Percentiles rank a stretch among this genome's conserved stretches.
phyloP scores from a whole-genome alignment of 257 asterid genomes.

The Solanum pennellii region DNA sequence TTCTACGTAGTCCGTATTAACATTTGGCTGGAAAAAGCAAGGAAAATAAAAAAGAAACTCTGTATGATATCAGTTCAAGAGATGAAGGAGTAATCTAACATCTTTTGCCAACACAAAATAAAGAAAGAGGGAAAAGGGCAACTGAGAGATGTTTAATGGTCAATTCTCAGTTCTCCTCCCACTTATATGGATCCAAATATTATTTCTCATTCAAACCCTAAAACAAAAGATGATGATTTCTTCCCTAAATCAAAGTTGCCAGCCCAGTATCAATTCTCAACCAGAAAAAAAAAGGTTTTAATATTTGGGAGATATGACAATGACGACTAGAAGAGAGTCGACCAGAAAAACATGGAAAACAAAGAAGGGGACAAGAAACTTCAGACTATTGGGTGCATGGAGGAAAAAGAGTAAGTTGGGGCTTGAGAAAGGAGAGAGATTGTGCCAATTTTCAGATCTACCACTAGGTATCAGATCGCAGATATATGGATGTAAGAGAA shows the following conservation, averaged over 20 bases:
- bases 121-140: background rate
- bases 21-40: background rate
- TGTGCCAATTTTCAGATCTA: background rate
- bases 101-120: background rate
- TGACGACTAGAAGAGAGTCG: background rate
- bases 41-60: background rate
- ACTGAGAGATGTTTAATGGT: background rate
- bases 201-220: background rate
- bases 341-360: background rate
- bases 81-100: background rate
- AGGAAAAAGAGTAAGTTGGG: background rate
- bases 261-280: background rate
- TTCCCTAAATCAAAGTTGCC: background rate
- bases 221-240: background rate
- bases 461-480: background rate
- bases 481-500: background rate
- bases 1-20: background rate
- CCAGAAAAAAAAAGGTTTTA: background rate
- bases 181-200: background rate
- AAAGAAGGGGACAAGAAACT: background rate
- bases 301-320: no score
- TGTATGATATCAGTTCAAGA: background rate
- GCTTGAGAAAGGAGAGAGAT: background rate
- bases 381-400: background rate
- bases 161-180: background rate